These are phyloP conservation scores for Pleurotus eryngii DNA, from an alignment of 768 basidiomycete genomes.

Conservation along the genomic window DNA sequence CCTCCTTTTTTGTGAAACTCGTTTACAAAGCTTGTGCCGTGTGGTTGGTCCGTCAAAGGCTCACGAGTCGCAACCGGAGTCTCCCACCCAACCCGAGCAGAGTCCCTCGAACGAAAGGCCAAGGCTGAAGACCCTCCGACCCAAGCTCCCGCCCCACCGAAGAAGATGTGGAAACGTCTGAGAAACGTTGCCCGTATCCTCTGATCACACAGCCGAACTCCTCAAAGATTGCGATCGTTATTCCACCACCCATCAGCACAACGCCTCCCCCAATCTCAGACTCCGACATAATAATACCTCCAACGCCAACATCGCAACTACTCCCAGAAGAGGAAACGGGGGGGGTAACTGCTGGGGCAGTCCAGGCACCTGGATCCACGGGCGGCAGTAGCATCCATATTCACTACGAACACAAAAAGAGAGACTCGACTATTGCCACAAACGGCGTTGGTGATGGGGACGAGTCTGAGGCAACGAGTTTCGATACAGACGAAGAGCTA, in stretches of 20 bases:
- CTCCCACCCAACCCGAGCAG: constrained; percentile 29
- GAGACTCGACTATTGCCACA: constrained; percentile 32
- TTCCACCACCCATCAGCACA: constrained; percentile 20
- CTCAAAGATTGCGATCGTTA: constrained; percentile 29
- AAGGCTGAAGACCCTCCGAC: constrained; percentile 9
- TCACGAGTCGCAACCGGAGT: constrained; percentile 36
- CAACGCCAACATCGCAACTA: constrained; percentile 42
- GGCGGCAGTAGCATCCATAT: constrained; percentile 33
- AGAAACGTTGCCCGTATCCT: constrained; percentile 1
- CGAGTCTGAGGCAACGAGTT: constrained; percentile 46
- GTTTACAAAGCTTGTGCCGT: constrained; percentile 64
- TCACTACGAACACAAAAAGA: constrained; percentile 12
- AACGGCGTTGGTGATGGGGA: constrained; percentile 38
- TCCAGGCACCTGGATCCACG: constrained; percentile 86
- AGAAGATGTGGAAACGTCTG: constrained; percentile 18
- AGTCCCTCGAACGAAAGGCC: constrained; percentile 27
- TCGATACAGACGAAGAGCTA: constrained; percentile 49
- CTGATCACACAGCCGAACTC: background rate
- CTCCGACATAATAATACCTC: constrained; percentile 39
- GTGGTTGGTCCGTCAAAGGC: constrained; percentile 51
- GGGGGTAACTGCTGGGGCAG: constrained; percentile 87
- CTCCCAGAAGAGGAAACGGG: constrained; percentile 62
- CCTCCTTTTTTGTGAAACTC: constrained; percentile 59
- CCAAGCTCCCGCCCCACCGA: constrained; percentile 9
- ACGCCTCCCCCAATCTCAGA: constrained; percentile 22